phyloP scores from a whole-genome alignment of 2,329 filamentous ascomycete species.

The Penicillium sp. region DNA sequence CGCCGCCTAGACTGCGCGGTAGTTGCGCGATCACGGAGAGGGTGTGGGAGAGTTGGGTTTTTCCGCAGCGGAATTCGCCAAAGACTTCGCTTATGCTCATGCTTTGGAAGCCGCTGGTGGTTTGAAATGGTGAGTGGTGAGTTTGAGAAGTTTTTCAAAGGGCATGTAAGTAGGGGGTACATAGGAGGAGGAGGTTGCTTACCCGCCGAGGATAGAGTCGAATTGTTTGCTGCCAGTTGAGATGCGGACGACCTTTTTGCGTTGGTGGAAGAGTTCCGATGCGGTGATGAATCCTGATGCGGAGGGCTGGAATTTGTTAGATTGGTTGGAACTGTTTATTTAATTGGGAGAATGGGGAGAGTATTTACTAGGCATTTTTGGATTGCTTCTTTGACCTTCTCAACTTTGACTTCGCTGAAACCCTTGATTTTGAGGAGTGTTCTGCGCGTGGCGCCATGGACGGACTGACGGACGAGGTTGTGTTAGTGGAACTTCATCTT shows the following conservation, averaged over 20 bases:
- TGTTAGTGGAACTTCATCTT: not conserved
- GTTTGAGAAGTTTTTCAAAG: no score
- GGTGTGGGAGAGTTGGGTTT: conserved; percentile 71
- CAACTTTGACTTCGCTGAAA: conserved; percentile 71
- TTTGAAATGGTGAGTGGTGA: not conserved
- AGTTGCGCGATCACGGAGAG: conserved; percentile 68
- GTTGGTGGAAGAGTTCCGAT: conserved; percentile 65
- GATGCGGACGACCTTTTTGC: conserved; percentile 67
- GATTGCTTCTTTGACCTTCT: conserved; percentile 71
- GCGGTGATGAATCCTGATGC: conserved; percentile 68
- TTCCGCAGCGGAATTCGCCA: conserved; percentile 60
- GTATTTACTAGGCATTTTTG: conserved; percentile 59
- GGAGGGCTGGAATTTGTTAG: conserved; percentile 57
- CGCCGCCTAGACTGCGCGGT: conserved; percentile 63
- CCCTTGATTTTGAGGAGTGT: conserved; percentile 69
- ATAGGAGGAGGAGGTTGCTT: conserved; percentile 15
- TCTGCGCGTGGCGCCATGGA: conserved; percentile 63
- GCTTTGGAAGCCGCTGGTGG: conserved; percentile 67
- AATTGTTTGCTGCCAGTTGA: conserved; percentile 73
- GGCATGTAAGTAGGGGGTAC: no score
- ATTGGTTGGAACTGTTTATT: no score
- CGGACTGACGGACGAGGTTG: conserved; percentile 49
- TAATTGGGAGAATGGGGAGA: not conserved
- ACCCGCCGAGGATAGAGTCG: conserved; percentile 68
- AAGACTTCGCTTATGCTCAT: conserved; percentile 67